Percentiles rank a stretch among this genome's conserved stretches.
These are phyloP conservation scores for Microthyrium microscopicum DNA, from an alignment of 2,329 filamentous ascomycete species.

Conservation along the genomic window DNA sequence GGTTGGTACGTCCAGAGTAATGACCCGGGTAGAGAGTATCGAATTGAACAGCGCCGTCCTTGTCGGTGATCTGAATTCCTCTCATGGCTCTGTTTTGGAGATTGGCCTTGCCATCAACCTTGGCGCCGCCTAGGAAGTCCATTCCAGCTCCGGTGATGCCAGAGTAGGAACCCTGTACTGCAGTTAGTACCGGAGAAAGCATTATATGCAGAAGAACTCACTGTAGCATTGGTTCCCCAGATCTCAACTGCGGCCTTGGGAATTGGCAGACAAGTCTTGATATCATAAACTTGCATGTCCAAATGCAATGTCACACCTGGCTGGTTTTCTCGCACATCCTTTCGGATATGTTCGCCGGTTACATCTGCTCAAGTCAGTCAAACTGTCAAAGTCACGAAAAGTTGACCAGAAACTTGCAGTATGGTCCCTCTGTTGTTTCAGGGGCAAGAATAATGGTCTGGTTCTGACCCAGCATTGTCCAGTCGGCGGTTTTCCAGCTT, in stretches of 20 bases:
- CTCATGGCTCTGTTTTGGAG: constrained; percentile 22
- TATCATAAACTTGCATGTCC: constrained; percentile 38
- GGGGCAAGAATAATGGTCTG: constrained; percentile 19
- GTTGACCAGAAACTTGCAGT: constrained; percentile 12
- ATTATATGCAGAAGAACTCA: constrained; percentile 14
- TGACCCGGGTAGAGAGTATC: constrained; percentile 29
- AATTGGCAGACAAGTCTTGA: constrained; percentile 36
- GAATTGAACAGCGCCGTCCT: constrained; percentile 26
- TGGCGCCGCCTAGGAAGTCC: constrained; percentile 22
- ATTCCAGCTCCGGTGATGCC: constrained; percentile 21
- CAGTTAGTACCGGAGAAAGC: neutral
- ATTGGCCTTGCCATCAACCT: constrained; percentile 18
- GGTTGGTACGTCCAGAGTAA: constrained; percentile 21
- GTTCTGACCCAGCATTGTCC: constrained; percentile 16
- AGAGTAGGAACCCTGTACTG: constrained; percentile 27
- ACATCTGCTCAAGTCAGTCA: constrained; percentile 20
- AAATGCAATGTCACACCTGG: constrained; percentile 31
- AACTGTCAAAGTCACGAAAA: neutral
- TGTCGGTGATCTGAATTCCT: constrained; percentile 27
- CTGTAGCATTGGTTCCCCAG: constrained; percentile 29
- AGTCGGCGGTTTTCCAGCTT: constrained; percentile 13
- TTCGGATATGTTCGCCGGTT: constrained; percentile 32
- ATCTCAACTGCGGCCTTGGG: constrained; percentile 34
- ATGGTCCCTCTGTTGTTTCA: constrained; percentile 18
- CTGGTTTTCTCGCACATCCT: constrained; percentile 31